Percentiles rank a stretch among this genome's conserved stretches.
phyloP scores from a whole-genome alignment of 1,284 basidiomycete genomes.

The Irpex lacteus region DNA sequence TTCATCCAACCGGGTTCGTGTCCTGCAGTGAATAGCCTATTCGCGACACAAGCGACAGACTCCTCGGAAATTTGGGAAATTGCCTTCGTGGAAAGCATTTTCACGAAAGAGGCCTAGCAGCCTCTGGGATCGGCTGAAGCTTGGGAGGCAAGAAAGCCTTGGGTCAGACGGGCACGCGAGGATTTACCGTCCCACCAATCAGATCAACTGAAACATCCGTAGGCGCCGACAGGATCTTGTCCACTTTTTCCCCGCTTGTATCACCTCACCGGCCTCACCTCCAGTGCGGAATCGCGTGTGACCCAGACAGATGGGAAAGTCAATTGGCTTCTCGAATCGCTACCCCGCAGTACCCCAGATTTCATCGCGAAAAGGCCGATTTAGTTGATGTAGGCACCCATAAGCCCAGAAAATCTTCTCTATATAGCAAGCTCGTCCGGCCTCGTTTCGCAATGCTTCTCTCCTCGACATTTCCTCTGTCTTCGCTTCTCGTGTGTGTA shows the following conservation, averaged over 20 bases:
- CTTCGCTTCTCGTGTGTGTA: conserved; percentile 1
- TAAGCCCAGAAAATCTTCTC: background rate
- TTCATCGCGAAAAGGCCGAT: conserved; percentile 17
- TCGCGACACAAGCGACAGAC: no score
- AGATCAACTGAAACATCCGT: background rate
- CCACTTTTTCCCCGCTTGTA: conserved; percentile 7
- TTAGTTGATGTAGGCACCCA: background rate
- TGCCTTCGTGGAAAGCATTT: background rate
- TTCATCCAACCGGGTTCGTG: no score
- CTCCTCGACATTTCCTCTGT: conserved; percentile 8
- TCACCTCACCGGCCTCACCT: conserved; percentile 9
- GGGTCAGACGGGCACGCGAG: background rate
- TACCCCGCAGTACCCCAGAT: conserved; percentile 27
- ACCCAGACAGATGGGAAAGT: conserved; percentile 2
- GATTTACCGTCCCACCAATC: background rate
- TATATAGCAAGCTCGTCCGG: conserved; percentile 4
- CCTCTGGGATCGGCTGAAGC: background rate
- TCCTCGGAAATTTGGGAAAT: background rate
- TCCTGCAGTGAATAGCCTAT: no score
- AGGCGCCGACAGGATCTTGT: background rate
- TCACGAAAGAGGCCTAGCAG: background rate
- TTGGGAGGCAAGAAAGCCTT: background rate
- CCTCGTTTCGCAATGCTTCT: conserved; percentile 15
- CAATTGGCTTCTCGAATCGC: conserved; percentile 9
- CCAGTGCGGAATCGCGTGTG: conserved; percentile 3